Evolutionary conservation across 306 rosid genomes (phyloP), one percentile per base, ranked within the genome.

Genomic region (Acacia acuminata): DNA sequence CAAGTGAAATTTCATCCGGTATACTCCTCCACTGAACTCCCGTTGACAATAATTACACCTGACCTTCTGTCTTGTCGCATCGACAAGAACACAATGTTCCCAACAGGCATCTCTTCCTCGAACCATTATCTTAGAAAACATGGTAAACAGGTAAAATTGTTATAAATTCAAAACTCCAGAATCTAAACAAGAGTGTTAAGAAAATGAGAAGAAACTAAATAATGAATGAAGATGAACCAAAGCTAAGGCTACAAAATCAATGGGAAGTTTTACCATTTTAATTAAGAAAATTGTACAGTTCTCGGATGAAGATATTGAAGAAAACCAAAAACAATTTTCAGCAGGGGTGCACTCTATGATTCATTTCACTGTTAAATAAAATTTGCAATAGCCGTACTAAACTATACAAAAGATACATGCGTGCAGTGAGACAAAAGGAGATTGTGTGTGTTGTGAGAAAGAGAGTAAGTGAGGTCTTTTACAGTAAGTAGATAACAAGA

Each of bases 51-150:
- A 93, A 77, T 90, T 93, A 80, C 95, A 91, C 76, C 85, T 84
- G 77, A 93, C 91, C 87, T 93, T 93, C 84, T 89, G 95, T 73
- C 86, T 87, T 11, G 91, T 86, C 10, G 94, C 91, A 85, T 91
- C 94, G 70, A 91, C 87, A 79, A 90, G 92, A 75, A 78, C 84
- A 73, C 94, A 91, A 60, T 93, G 93, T 60, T 92, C 93, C 94
- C 94, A 92, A 83, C 93, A 92, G 10, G 92, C 94, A 86, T 92
- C 97, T 87, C 88, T 89, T 83, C 97, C 94, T 38, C 93, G 91
- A 61, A 93, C 94, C 92, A 89, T 93, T 83, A 50, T 83, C 90
- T 85, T 55, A 30, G 30, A 83, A 83, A n/a, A 64, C 75, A 64
- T 50, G 47, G 56, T 58, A 76, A 55, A 50, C n/a, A 75, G 73